Conservation (phyloP, 164 flowering plant species). For the Dillenia turbinata region DNA sequence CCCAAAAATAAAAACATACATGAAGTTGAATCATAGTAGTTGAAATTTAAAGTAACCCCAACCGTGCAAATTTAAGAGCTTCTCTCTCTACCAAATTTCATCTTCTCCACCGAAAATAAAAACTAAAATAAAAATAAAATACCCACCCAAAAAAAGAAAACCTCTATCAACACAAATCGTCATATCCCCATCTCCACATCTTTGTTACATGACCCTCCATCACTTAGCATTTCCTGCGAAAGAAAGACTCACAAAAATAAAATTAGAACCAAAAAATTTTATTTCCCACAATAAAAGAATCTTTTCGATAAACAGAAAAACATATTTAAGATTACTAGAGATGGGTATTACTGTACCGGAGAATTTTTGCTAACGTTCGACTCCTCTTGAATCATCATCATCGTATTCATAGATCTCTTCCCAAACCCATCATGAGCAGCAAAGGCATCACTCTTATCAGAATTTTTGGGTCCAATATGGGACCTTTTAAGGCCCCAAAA, state of each 20-base stretch:
- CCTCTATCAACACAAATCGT: background rate
- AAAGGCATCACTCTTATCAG: slow-evolving; percentile 17
- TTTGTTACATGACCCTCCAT: slow-evolving; percentile 28
- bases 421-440: no score
- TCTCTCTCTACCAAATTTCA: no score
- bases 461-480: slow-evolving; percentile 25
- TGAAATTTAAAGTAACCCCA: no score
- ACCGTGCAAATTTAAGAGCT: no score
- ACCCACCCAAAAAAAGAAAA: no score
- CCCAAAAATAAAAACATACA: no score
- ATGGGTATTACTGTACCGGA: slow-evolving; percentile 13
- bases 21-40: no score
- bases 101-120: no score
- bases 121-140: no score
- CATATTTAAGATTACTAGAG: background rate
- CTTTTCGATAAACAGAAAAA: background rate
- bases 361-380: slow-evolving; percentile 19
- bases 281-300: no score
- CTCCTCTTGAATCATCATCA: slow-evolving; percentile 19
- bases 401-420: slow-evolving; percentile 17
- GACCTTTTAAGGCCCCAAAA: slow-evolving; percentile 45
- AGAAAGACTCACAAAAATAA: background rate
- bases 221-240: slow-evolving; percentile 18
- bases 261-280: no score
- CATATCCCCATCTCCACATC: slow-evolving; percentile 31